Evolutionary conservation across 768 basidiomycete genomes (phyloP), one percentile per base, ranked within the genome.

Genomic region (Xerocomellus chrysenteron): DNA sequence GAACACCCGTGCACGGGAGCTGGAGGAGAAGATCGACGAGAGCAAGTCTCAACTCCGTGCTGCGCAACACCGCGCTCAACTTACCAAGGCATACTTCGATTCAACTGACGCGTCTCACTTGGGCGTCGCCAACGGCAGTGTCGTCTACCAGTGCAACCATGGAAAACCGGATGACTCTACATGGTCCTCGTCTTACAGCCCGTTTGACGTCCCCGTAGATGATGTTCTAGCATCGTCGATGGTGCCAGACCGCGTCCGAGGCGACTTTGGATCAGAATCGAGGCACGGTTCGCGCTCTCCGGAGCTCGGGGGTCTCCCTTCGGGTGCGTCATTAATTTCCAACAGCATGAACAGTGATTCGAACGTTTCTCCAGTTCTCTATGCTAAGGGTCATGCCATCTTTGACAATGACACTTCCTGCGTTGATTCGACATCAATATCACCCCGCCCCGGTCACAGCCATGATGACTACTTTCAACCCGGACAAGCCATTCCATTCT

Each of bases 1-100:
- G 36, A 85, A 80, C 65, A 76, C 78, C 36, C 84, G 87, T 48
- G 84, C 88, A 44, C 81, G 83, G 58, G 88, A 88, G 64, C 73
- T 94, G 54, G 92, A 94, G 71, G 86, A 86, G 47, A 81, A 75
- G 63, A 78, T 94, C 36, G 77, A 81, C 33, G 77, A 80, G 55
- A 84, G 85, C 71, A 85, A 80, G 72, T 82, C 82, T 60, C 78
- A 78, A 52, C 73, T 94, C 54, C 77, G 73, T 59, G 67, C 71
- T n/a, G 77, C 83, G 37, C 83, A 82, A 62, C 84, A 85, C 60
- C 81, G 78, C 49, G 83, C 80, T 32, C 83, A 84, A 63, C 73
- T 75, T 47, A 50, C 74, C 74, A 51, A 68, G 67, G 47, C 71
- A 75, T 61, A 70, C 70, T 53, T 70, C 64, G 35, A 64, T 71